A percentile compares a stretch with the other conserved stretches of the same genome.
phyloP scores from a whole-genome alignment of 176 grass and related monocot species.

The Rhynchospora tenuis region DNA sequence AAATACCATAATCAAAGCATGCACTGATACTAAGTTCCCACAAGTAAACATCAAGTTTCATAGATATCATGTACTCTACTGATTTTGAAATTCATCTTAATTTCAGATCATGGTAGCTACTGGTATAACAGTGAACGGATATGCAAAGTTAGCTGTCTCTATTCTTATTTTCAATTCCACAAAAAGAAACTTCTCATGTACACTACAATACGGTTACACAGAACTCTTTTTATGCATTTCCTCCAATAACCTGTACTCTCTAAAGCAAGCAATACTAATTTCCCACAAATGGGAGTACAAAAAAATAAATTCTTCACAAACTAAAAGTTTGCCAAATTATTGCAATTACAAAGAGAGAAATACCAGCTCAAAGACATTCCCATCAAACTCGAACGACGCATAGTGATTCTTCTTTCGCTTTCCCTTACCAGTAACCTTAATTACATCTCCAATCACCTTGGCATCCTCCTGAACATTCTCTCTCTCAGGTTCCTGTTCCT shows the following conservation, averaged over 20 bases:
- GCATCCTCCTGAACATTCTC: slow-evolving; percentile 34
- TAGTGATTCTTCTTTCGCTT: slow-evolving; percentile 65
- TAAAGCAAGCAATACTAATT: no score
- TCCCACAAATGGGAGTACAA: no score
- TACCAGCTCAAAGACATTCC: slow-evolving; percentile 81
- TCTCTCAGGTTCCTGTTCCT: slow-evolving; percentile 41
- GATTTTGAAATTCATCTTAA: no score
- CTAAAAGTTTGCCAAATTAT: no score
- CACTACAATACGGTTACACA: no score
- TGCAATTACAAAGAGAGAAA: no score
- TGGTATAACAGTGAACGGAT: neutral
- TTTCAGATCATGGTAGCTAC: no score
- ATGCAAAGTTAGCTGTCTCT: neutral
- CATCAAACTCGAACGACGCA: slow-evolving; percentile 77
- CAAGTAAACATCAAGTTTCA: neutral
- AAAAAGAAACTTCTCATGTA: no score
- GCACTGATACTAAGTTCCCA: neutral
- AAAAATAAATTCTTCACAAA: no score
- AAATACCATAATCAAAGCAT: no score
- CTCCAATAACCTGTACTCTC: no score
- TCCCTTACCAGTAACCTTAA: slow-evolving; percentile 78
- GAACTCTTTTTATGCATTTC: neutral
- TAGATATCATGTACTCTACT: neutral
- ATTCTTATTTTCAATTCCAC: neutral
- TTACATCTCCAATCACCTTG: slow-evolving; percentile 42